A percentile compares a stretch with the other conserved stretches of the same genome.
Conservation (phyloP, 2,329 filamentous ascomycete genomes). For the Cordyceps pruinosa region DNA sequence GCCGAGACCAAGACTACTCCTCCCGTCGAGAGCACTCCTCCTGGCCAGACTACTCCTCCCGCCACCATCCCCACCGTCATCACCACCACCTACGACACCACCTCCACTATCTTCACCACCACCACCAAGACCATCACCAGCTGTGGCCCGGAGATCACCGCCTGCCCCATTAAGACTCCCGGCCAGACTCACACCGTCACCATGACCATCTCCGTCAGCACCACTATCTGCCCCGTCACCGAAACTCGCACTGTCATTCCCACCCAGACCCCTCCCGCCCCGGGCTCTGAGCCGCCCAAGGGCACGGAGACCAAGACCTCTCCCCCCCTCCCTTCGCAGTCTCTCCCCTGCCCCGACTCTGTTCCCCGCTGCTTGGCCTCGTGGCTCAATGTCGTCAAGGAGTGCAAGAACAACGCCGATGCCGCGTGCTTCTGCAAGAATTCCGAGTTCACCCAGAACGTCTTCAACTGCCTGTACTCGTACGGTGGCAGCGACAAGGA, state of each 20-base stretch:
- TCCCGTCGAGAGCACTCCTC: conserved; percentile 3
- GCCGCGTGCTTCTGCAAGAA: conserved; percentile 80
- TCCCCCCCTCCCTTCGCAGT: conserved; percentile 18
- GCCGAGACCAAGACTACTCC: conserved; percentile 8
- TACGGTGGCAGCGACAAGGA: conserved; percentile 56
- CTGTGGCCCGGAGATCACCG: conserved; percentile 37
- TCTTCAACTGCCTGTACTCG: conserved; percentile 73
- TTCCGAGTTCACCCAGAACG: conserved; percentile 64
- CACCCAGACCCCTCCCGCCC: conserved; percentile 7
- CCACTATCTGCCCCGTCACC: conserved; percentile 56
- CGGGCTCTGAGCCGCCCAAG: conserved; percentile 20
- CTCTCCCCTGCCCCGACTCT: conserved; percentile 56
- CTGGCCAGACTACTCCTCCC: conserved; percentile 15
- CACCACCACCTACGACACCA: conserved; percentile 35
- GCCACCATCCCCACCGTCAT: conserved; percentile 16
- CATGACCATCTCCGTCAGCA: conserved; percentile 49
- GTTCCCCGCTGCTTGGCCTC: conserved; percentile 89
- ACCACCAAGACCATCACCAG: conserved; percentile 42
- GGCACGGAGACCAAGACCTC: conserved; percentile 25
- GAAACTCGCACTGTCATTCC: conserved; percentile 28
- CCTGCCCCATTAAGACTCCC: conserved; percentile 42
- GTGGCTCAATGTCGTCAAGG: conserved; percentile 62
- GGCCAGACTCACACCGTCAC: conserved; percentile 42
- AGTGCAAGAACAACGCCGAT: conserved; percentile 81
- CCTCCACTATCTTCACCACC: conserved; percentile 46